Conservation (phyloP, 495 filamentous ascomycete genomes). For the Talaromyces proteolyticus region DNA sequence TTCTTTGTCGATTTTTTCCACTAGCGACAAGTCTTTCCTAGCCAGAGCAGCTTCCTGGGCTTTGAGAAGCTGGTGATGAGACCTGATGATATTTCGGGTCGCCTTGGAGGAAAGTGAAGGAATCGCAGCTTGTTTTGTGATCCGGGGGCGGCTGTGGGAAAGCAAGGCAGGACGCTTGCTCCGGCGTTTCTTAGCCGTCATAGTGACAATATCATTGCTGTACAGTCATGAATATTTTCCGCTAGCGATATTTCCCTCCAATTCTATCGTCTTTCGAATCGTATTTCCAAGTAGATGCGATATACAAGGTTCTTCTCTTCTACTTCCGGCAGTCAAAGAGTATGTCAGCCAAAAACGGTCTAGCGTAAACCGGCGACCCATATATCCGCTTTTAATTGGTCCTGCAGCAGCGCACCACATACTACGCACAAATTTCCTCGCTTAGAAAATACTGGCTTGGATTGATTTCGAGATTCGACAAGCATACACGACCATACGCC, state of each 20-base stretch:
- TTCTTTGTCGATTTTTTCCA: slow-evolving; percentile 48
- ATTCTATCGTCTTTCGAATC: neutral
- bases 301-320: neutral
- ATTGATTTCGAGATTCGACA: slow-evolving; percentile 6
- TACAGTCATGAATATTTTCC: no score
- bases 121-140: slow-evolving; percentile 5
- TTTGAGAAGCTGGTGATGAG: slow-evolving; percentile 82
- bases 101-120: slow-evolving; percentile 72
- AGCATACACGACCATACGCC: slow-evolving; percentile 41
- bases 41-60: slow-evolving; percentile 58
- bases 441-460: slow-evolving; percentile 7
- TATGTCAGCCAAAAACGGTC: neutral
- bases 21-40: slow-evolving; percentile 52
- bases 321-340: neutral
- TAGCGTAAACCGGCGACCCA: neutral
- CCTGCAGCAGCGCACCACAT: neutral
- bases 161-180: slow-evolving; percentile 44
- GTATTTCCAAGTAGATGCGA: neutral
- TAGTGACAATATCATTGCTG: slow-evolving; percentile 17
- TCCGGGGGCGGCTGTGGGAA: slow-evolving; percentile 65
- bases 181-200: slow-evolving; percentile 31
- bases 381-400: neutral
- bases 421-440: slow-evolving; percentile 7
- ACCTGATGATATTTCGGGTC: slow-evolving; percentile 74
- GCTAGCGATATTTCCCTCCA: no score